phyloP scores from a whole-genome alignment of 345 rosid species.

The Noccaea bulbosa region DNA sequence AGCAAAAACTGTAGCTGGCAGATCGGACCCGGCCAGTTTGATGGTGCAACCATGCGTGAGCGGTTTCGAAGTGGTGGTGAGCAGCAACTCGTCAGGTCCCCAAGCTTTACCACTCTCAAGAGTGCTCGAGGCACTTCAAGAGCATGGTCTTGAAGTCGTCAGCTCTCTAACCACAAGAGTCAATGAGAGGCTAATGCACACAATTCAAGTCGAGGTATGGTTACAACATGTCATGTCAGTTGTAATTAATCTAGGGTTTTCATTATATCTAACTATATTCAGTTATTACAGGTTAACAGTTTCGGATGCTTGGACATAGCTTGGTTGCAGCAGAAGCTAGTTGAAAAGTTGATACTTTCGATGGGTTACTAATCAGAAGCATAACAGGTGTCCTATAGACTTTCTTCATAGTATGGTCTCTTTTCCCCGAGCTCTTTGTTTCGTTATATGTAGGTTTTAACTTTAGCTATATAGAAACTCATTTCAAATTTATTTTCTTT shows the following conservation, averaged over 20 bases:
- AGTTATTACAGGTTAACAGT: conserved; percentile 50
- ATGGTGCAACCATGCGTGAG: conserved; percentile 47
- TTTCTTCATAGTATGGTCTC: conserved; percentile 35
- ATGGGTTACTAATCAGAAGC: conserved; percentile 16
- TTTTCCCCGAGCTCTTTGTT: conserved; percentile 15
- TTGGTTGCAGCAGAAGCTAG: conserved; percentile 53
- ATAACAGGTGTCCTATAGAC: conserved; percentile 7
- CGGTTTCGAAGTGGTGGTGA: conserved; percentile 53
- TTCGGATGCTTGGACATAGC: conserved; percentile 44
- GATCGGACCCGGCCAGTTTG: conserved; percentile 28
- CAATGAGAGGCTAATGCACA: conserved; percentile 49
- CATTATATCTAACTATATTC: not conserved
- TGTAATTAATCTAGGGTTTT: conserved; percentile 35
- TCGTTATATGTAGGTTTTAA: not conserved
- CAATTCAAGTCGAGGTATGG: conserved; percentile 56
- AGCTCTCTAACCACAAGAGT: conserved; percentile 49
- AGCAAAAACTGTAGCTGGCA: conserved; percentile 6
- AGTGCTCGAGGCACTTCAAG: conserved; percentile 47
- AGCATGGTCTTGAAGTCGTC: conserved; percentile 49
- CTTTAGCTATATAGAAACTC: not conserved
- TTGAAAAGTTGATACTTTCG: conserved; percentile 43
- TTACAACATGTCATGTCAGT: conserved; percentile 24
- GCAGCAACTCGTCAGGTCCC: conserved; percentile 36
- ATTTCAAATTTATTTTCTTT: not conserved
- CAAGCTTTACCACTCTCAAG: conserved; percentile 49